Conservation (phyloP, 2,329 filamentous ascomycete genomes). For the Alternaria gansuensis region DNA sequence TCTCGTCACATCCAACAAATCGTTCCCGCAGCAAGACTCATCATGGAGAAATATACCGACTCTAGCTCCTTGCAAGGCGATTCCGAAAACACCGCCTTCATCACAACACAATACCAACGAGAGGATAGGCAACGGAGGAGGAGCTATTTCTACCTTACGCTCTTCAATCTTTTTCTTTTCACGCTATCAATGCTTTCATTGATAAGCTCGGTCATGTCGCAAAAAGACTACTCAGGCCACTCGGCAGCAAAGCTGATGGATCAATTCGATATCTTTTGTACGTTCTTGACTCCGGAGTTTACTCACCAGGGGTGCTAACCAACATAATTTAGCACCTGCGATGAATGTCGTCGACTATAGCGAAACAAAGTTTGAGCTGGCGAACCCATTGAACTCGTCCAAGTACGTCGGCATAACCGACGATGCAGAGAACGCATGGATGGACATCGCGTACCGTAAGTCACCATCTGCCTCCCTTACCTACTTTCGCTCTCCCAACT, state of each 20-base stretch:
- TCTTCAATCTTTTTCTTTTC: conserved; percentile 49
- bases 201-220: conserved; percentile 45
- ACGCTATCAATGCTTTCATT: conserved; percentile 44
- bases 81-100: conserved; percentile 43
- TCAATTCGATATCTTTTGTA: conserved; percentile 45
- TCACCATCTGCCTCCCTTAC: not conserved
- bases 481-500: not conserved
- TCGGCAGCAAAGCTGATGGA: conserved; percentile 45
- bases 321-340: conserved; percentile 35
- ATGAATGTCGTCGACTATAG: conserved; percentile 44
- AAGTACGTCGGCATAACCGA: conserved; percentile 65
- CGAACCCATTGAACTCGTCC: conserved; percentile 43
- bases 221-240: conserved; percentile 37
- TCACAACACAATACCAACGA: conserved; percentile 35
- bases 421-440: conserved; percentile 67
- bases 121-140: conserved; percentile 34
- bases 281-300: not conserved
- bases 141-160: conserved; percentile 42
- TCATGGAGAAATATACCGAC: conserved; percentile 43
- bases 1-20: not conserved
- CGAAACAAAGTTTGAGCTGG: conserved; percentile 38
- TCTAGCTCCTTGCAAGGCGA: conserved; percentile 31
- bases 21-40: conserved; percentile 4
- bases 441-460: conserved; percentile 61
- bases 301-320: not conserved